Base-by-base conservation (phyloP, 768 basidiomycete species). In the Kwoniella sp. region DNA sequence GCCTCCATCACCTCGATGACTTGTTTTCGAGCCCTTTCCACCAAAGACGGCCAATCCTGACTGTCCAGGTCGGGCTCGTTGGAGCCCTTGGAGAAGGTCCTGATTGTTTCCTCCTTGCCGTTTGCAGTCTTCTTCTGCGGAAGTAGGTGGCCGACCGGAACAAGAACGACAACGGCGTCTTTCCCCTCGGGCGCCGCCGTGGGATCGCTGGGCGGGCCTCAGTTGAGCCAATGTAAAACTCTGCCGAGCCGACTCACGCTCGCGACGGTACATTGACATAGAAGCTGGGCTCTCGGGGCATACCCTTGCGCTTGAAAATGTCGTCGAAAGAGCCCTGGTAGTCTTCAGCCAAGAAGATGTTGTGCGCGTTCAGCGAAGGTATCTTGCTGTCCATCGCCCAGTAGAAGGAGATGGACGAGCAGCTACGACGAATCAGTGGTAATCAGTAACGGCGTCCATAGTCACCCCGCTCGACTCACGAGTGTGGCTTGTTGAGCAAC, bases 261-360 rank as follows among this genome's bases (percentile, higher is more conserved):
- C 71, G 47, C 2, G 74, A 74, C 2, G 77, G 77, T 3, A 77
- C 76, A 54, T 78, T 77, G 59, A 78, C 75, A 65, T 78, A 76
- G 67, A 77, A 77, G 12, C 71, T 73, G 3, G 77, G 76, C 40
- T 78, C 77, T 27, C 69, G 59, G 3, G 77, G 77, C 62, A 78
- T 72, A 23, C 65, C 60, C 45, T 75, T 69, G 9, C 70, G 58
- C 29, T 76, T 70, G 69, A 78, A 78, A 56, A 78, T 78, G 31
- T 71, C 69, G 48, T 77, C 76, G 63, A 78, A 78, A 5, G 73
- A 76, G 40, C 69, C 76, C 57, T 73, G 67, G 60, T 77, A 78
- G 44, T 76, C 73, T 39, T 77, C 76, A 1, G 77, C 76, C 6
- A 44, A 36, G 61, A 77, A 77, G 54, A 77, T 76, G 50, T 77